Evolutionary conservation across 2,329 filamentous ascomycete species (phyloP).

Genomic region (Drechslera avenae): DNA sequence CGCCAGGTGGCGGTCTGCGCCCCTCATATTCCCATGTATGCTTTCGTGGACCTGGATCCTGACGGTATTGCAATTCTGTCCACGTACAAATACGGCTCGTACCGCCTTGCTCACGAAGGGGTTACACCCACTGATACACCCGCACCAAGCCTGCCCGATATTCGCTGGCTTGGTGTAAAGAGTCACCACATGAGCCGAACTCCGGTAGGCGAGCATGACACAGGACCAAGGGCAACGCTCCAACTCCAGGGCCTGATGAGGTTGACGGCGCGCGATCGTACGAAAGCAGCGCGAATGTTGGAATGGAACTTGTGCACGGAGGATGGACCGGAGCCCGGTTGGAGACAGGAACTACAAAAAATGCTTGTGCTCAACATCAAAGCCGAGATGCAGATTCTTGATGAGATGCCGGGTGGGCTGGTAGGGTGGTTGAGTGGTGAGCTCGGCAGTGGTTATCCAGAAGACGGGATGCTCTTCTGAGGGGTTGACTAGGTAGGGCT

Average conservation of each 20-base stretch:
- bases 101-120: slow-evolving; percentile 64
- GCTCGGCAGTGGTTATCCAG: slow-evolving; percentile 23
- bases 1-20: slow-evolving; percentile 48
- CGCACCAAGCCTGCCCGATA: slow-evolving; percentile 50
- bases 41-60: slow-evolving; percentile 76
- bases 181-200: slow-evolving; percentile 37
- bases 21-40: slow-evolving; percentile 59
- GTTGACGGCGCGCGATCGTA: slow-evolving; percentile 64
- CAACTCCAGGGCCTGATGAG: slow-evolving; percentile 52
- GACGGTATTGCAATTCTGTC: slow-evolving; percentile 75
- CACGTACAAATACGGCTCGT: slow-evolving; percentile 75
- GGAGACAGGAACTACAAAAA: slow-evolving; percentile 65
- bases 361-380: slow-evolving; percentile 79
- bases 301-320: slow-evolving; percentile 46
- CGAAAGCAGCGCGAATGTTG: slow-evolving; percentile 61
- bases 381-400: slow-evolving; percentile 76
- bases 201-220: slow-evolving; percentile 18
- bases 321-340: slow-evolving; percentile 45
- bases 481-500: too few species aligned
- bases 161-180: slow-evolving; percentile 70
- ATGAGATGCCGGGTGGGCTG: slow-evolving; percentile 48
- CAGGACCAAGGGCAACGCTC: slow-evolving; percentile 12
- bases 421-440: slow-evolving; percentile 36
- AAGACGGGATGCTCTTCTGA: slow-evolving; percentile 39
- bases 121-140: slow-evolving; percentile 46